A percentile compares a stretch with the other conserved stretches of the same genome.
These are phyloP conservation scores for Phialocephala sp. DNA, from an alignment of 2,329 filamentous ascomycete species.

Conservation along the genomic window DNA sequence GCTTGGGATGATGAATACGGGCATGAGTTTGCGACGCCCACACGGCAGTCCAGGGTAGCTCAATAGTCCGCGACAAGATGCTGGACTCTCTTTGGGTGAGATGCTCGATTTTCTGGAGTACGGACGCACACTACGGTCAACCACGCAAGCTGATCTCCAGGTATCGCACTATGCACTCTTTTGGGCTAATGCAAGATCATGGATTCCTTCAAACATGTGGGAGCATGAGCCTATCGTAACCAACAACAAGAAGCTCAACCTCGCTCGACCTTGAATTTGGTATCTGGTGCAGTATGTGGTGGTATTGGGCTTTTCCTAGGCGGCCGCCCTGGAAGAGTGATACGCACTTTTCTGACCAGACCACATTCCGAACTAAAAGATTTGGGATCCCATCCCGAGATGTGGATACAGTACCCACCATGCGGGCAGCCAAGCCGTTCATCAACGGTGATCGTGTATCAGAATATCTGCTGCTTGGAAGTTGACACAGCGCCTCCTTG, in stretches of 20 bases:
- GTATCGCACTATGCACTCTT: not conserved
- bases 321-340: not conserved
- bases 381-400: not conserved
- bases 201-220: not conserved
- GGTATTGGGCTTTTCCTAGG: not conserved
- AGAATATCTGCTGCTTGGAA: conserved; percentile 14
- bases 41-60: conserved; percentile 9
- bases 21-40: conserved; percentile 11
- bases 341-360: not conserved
- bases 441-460: conserved; percentile 23
- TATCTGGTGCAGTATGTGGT: not conserved
- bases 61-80: not conserved
- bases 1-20: conserved; percentile 15
- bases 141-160: conserved; percentile 11
- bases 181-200: conserved; percentile 7
- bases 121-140: not conserved
- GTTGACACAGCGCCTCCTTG: not conserved
- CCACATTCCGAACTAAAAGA: not conserved
- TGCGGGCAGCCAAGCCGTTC: conserved; percentile 14
- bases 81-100: not conserved
- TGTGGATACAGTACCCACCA: not conserved
- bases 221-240: conserved; percentile 6
- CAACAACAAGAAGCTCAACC: not conserved
- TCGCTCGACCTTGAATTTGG: not conserved
- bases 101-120: conserved; percentile 5